Percentiles rank a stretch among this genome's conserved stretches.
Evolutionary conservation across 768 basidiomycete species (phyloP).

Genomic region (Tricholomella constricta): DNA sequence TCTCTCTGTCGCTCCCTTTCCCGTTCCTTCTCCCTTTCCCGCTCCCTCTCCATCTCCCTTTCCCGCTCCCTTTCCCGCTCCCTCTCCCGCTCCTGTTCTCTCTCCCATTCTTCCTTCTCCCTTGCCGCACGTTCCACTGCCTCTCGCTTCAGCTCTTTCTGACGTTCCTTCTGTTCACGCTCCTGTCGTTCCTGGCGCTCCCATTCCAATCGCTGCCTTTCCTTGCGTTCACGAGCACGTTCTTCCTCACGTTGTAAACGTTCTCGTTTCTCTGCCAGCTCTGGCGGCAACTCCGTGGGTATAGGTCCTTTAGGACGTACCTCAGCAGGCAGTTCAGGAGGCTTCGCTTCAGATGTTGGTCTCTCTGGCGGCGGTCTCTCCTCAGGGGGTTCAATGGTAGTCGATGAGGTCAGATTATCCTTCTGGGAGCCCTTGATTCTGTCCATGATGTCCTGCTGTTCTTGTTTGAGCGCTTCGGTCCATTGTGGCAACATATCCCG

Average conservation of each 20-base stretch:
- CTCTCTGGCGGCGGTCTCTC: not conserved
- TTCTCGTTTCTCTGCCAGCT: slow-evolving; percentile 8
- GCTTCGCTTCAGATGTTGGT: too few species aligned
- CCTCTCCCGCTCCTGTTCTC: slow-evolving; percentile 1
- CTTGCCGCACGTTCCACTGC: too few species aligned
- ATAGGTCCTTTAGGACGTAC: not conserved
- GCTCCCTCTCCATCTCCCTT: not conserved
- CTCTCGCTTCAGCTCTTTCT: not conserved
- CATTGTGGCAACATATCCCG: slow-evolving; percentile 28
- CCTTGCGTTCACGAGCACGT: slow-evolving; percentile 9
- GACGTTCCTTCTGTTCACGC: not conserved
- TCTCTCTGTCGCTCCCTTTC: not conserved
- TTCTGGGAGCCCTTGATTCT: slow-evolving; percentile 35
- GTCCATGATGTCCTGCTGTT: slow-evolving; percentile 48
- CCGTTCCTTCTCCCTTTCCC: not conserved
- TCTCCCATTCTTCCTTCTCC: not conserved
- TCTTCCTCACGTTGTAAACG: slow-evolving; percentile 8
- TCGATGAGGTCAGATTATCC: slow-evolving; percentile 5
- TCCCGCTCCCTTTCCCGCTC: not conserved
- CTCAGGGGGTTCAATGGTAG: slow-evolving; percentile 4
- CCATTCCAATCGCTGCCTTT: slow-evolving; percentile 11
- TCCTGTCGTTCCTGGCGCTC: slow-evolving; percentile 7
- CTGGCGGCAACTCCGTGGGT: not conserved
- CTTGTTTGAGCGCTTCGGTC: slow-evolving; percentile 32
- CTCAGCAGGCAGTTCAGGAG: not conserved